These are phyloP conservation scores for Peniophora sp. DNA, from an alignment of 1,284 basidiomycete species.

Conservation along the genomic window DNA sequence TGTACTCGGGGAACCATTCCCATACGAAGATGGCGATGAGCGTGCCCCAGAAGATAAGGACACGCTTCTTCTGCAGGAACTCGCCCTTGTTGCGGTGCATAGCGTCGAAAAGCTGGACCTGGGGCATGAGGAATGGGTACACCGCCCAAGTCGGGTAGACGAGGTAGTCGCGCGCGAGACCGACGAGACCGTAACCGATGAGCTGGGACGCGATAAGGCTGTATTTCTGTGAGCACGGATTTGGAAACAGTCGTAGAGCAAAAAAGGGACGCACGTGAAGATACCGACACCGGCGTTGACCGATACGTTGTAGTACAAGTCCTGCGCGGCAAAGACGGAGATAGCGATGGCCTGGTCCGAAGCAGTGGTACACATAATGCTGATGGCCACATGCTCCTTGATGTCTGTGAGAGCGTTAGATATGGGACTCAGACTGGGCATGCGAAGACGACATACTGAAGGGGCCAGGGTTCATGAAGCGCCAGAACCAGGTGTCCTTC, in stretches of 20 bases:
- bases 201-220: conserved; percentile 34
- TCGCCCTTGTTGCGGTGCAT: conserved; percentile 15
- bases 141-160: conserved; percentile 23
- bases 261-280: conserved; percentile 25
- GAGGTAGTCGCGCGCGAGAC: conserved; percentile 26
- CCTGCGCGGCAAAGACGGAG: conserved; percentile 35
- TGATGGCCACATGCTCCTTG: conserved; percentile 54
- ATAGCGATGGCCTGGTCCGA: conserved; percentile 16
- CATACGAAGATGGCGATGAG: conserved; percentile 10
- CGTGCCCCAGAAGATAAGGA: conserved; percentile 16
- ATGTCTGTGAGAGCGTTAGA: conserved; percentile 26
- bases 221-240: conserved; percentile 16
- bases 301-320: conserved; percentile 39
- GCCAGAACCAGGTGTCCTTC: conserved; percentile 36
- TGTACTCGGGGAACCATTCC: conserved; percentile 12
- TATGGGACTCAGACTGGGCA: background rate
- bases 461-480: conserved; percentile 45
- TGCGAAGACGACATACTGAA: conserved; percentile 33
- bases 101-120: conserved; percentile 12
- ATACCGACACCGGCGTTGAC: conserved; percentile 43
- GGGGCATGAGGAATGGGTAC: conserved; percentile 12
- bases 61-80: conserved; percentile 15
- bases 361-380: conserved; percentile 32
- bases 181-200: conserved; percentile 48
- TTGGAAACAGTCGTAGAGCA: background rate